A percentile compares a stretch with the other conserved stretches of the same genome.
Evolutionary conservation across 139 green algal species (phyloP).

Genomic region (Monoraphidium neglectum): DNA sequence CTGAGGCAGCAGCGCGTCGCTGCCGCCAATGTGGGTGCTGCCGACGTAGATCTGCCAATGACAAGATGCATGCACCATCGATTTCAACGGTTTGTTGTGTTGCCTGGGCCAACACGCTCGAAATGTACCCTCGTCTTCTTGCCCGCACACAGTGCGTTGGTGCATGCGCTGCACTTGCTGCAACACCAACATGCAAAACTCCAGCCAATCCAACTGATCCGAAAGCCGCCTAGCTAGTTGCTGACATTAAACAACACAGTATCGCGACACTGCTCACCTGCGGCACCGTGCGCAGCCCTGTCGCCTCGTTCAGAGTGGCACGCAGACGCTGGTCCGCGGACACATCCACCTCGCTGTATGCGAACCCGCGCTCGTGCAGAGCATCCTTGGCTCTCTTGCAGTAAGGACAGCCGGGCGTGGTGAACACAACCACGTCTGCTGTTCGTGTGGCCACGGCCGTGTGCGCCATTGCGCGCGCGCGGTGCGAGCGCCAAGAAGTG

Average conservation of each 20-base stretch:
- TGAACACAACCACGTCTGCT: conserved; percentile 68
- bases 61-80: neutral
- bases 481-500: too few relatives aligned
- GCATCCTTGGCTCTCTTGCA: conserved; percentile 76
- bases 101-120: too few relatives aligned
- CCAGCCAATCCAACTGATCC: neutral
- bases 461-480: too few relatives aligned
- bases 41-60: conserved; percentile 81
- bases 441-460: neutral
- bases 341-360: conserved; percentile 75
- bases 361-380: conserved; percentile 45
- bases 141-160: too few relatives aligned
- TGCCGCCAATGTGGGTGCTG: conserved; percentile 76
- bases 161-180: neutral
- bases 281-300: conserved; percentile 77
- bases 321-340: conserved; percentile 39
- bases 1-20: conserved; percentile 51
- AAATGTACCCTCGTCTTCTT: too few relatives aligned
- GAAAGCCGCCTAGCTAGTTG: neutral
- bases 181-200: neutral
- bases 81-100: too few relatives aligned
- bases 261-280: conserved; percentile 54
- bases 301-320: conserved; percentile 51
- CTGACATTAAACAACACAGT: neutral
- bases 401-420: conserved; percentile 80